Conservation (phyloP, 352 stramenopile genomes). For the Globisporangium recalcitrans region DNA sequence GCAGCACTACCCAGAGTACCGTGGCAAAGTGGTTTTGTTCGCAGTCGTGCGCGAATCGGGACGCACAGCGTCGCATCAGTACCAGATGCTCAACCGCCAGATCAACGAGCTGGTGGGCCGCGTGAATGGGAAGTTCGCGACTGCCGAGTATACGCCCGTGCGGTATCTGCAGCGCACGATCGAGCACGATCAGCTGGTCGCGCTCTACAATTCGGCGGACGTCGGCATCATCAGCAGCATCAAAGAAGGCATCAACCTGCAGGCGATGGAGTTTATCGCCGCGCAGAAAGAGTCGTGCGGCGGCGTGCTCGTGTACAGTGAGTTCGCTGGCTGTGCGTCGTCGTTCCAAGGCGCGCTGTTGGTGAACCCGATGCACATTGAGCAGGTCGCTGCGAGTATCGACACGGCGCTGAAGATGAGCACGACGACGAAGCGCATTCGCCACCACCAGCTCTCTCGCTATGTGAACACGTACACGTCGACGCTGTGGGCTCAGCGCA, state of each 20-base stretch:
- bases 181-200: constrained; percentile 84
- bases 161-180: constrained; percentile 87
- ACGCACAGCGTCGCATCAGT: constrained; percentile 59
- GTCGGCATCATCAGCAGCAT: constrained; percentile 87
- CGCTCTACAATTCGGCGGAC: constrained; percentile 86
- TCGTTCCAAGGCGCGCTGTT: constrained; percentile 86
- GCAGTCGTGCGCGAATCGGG: constrained; percentile 86
- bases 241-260: constrained; percentile 89
- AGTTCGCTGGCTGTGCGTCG: constrained; percentile 88
- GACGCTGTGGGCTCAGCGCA: constrained; percentile 77
- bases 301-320: constrained; percentile 86
- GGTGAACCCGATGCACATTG: constrained; percentile 88
- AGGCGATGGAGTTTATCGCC: constrained; percentile 90
- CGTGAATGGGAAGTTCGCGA: constrained; percentile 86
- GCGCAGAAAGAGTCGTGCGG: constrained; percentile 76
- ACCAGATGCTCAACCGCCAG: constrained; percentile 81
- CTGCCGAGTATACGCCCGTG: constrained; percentile 84
- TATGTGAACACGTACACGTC: constrained; percentile 90
- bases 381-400: constrained; percentile 82
- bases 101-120: constrained; percentile 88
- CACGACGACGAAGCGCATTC: constrained; percentile 82
- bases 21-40: constrained; percentile 92
- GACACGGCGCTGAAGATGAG: constrained; percentile 83
- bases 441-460: constrained; percentile 76
- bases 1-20: constrained; percentile 87